These are phyloP conservation scores for Astrocystis sublimbata DNA, from an alignment of 495 filamentous ascomycete genomes.

Conservation along the genomic window DNA sequence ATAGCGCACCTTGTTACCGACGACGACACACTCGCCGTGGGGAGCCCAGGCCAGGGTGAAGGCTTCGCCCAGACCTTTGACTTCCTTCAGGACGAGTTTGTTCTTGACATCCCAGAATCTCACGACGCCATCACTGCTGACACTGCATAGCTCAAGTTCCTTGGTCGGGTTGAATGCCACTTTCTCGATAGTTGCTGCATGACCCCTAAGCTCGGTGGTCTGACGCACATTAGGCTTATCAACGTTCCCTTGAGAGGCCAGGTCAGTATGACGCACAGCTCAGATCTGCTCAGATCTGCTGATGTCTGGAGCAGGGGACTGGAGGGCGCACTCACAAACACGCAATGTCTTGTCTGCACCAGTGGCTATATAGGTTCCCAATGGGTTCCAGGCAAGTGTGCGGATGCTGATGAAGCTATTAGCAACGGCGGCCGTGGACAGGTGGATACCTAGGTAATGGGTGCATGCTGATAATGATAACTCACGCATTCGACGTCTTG, in stretches of 20 bases:
- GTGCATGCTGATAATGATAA: not conserved
- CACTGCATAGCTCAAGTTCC: conserved; percentile 85
- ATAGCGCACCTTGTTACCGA: conserved; percentile 72
- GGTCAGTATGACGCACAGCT: conserved; percentile 2
- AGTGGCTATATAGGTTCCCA: conserved; percentile 83
- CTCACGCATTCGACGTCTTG: conserved; percentile 32
- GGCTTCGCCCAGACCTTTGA: conserved; percentile 79
- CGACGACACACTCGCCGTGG: conserved; percentile 78
- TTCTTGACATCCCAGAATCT: conserved; percentile 92
- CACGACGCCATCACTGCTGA: conserved; percentile 80
- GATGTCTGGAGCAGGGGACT: not conserved
- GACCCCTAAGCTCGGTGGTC: conserved; percentile 84
- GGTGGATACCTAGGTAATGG: not conserved
- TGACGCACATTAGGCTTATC: conserved; percentile 78
- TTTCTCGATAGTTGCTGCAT: conserved; percentile 74
- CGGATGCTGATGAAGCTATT: conserved; percentile 46
- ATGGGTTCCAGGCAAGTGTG: conserved; percentile 85
- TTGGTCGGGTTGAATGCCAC: conserved; percentile 87
- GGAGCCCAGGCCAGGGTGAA: conserved; percentile 85
- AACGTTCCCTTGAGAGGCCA: conserved; percentile 66
- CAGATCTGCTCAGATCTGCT: not conserved
- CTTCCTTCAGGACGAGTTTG: conserved; percentile 73
- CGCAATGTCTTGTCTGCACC: conserved; percentile 80
- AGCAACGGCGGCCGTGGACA: not conserved
- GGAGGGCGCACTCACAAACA: conserved; percentile 55